Evolutionary conservation across 177 flowering plant genomes (phyloP).

Genomic region (Vitis hybrid): DNA sequence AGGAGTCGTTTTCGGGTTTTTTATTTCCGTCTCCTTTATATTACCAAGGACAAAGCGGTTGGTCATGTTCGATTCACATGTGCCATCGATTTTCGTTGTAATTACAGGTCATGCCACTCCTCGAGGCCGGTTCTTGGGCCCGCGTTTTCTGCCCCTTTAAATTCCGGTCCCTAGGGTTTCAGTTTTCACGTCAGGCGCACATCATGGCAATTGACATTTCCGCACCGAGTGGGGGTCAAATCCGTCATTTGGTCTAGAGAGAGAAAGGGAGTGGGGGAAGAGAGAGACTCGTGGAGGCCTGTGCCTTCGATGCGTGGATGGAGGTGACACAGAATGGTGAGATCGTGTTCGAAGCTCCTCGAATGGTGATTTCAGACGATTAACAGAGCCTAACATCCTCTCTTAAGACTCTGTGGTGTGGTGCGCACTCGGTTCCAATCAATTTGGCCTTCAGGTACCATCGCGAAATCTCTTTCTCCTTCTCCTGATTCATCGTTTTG

Average conservation of each 20-base stretch:
- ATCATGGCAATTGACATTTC: neutral
- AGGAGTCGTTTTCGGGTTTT: too few relatives aligned
- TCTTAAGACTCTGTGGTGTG: neutral
- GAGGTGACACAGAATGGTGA: slow-evolving; percentile 21
- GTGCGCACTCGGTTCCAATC: neutral
- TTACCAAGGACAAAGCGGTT: neutral
- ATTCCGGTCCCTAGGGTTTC: neutral
- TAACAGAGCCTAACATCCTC: neutral
- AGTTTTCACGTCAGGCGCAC: neutral
- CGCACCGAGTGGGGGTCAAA: slow-evolving; percentile 5
- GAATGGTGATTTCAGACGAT: slow-evolving; percentile 6
- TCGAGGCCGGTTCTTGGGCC: neutral
- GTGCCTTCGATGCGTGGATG: slow-evolving; percentile 26
- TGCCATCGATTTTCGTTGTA: neutral
- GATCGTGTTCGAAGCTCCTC: slow-evolving; percentile 8
- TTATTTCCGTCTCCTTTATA: too few relatives aligned
- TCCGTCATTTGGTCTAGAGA: slow-evolving; percentile 7
- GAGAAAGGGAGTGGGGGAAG: neutral
- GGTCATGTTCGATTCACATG: neutral
- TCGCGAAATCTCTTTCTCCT: neutral
- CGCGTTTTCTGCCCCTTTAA: neutral
- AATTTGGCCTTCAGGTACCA: neutral
- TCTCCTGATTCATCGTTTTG: neutral
- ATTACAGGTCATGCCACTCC: too few relatives aligned
- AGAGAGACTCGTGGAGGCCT: slow-evolving; percentile 28